Evolutionary conservation across 345 rosid genomes (phyloP), one percentile per base, ranked within the genome.

Genomic region (Camelina hispida): DNA sequence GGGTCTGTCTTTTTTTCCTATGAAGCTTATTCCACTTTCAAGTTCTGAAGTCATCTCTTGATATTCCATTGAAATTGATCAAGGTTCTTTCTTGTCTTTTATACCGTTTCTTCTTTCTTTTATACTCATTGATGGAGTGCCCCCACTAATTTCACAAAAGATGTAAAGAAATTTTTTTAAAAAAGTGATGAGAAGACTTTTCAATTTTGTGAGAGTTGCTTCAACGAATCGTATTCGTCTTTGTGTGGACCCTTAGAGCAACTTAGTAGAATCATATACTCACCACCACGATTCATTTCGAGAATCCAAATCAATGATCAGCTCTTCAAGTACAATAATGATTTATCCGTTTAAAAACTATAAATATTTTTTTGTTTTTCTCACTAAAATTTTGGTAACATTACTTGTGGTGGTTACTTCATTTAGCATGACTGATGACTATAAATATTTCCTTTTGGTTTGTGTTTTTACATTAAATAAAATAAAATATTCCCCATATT

Each of bases 141-240:
- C 55, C 0, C 55, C 28, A 51, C 55, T 20, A 18, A 51, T 51
- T 20, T 51, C 55, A 51, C 14, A 51, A 51, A 18, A 51, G 28
- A 51, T 17, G 4, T 51, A 51, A 51, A 51, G 28, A 18, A 51
- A 51, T n/a, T n/a, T n/a, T n/a, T n/a, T n/a, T n/a, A 1, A 50
- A 50, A 51, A 20, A 51, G 55, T 51, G 14, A 10, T 9, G 55
- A 51, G 57, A 53, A 22, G 32, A 53, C 57, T 53, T 53, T 22
- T 22, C 57, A 53, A 52, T 52, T 20, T 32, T 7, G 28, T 12
- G 11, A 2, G 32, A 57, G 42, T 57, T 57, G 17, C 42, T 30
- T 55, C 42, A 55, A 32, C 82, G 90, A 83, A 89, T 84, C 90
- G 68, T 74, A 89, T 86, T 84, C 91, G 78, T 61, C 68, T 30